These are phyloP conservation scores for Lepidium didymum DNA, from an alignment of 345 rosid species.

Conservation along the genomic window DNA sequence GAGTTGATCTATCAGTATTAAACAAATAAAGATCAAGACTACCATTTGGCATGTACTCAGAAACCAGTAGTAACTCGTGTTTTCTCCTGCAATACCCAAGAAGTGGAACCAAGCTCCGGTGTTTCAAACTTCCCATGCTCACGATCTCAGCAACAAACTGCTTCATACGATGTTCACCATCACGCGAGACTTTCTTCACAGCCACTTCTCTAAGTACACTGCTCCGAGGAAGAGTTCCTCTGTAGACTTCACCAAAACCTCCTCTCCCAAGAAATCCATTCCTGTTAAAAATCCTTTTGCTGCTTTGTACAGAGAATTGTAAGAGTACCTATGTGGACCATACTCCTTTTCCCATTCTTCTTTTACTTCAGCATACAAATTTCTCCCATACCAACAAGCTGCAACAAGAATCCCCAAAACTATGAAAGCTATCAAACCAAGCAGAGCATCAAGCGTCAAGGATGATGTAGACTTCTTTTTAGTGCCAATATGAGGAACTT, in stretches of 20 bases:
- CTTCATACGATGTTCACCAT: conserved; percentile 44
- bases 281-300: conserved; percentile 53
- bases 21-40: conserved; percentile 44
- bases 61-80: conserved; percentile 44
- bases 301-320: conserved; percentile 49
- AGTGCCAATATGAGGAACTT: conserved; percentile 21
- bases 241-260: conserved; percentile 59
- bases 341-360: conserved; percentile 66
- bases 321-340: conserved; percentile 46
- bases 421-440: conserved; percentile 15
- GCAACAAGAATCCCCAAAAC: conserved; percentile 11
- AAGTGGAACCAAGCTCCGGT: conserved; percentile 46
- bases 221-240: conserved; percentile 36
- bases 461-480: background rate
- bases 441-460: conserved; percentile 19
- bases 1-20: background rate
- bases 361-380: conserved; percentile 38
- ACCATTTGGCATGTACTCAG: conserved; percentile 54
- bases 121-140: conserved; percentile 40
- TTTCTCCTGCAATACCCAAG: conserved; percentile 49
- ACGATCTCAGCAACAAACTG: conserved; percentile 44
- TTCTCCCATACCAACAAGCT: conserved; percentile 29
- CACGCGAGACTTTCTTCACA: conserved; percentile 46
- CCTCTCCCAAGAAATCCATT: conserved; percentile 46
- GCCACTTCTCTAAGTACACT: conserved; percentile 33